Percentiles rank a stretch among this genome's conserved stretches.
These are phyloP conservation scores for Sphagnum contortum DNA, from an alignment of 225 moss, liverwort and hornwort genomes.

Conservation along the genomic window DNA sequence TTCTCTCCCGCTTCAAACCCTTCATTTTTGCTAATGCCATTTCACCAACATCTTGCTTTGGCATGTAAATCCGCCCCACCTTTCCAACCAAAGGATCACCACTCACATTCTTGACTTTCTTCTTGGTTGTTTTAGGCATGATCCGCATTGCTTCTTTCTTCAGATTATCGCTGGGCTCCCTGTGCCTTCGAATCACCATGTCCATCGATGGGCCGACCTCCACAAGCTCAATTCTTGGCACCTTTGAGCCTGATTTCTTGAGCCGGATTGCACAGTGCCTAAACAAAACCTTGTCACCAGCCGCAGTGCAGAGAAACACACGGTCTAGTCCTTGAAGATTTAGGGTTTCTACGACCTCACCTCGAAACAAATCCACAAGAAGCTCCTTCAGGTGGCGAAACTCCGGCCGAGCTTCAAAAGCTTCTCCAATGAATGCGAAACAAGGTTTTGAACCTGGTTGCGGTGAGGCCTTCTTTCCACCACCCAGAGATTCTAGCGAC, in stretches of 20 bases:
- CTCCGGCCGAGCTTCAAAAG: constrained; percentile 55
- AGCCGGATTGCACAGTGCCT: constrained; percentile 72
- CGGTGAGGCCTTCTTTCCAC: constrained; percentile 70
- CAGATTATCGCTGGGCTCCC: constrained; percentile 66
- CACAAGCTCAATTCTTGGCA: constrained; percentile 55
- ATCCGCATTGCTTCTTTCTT: constrained; percentile 62
- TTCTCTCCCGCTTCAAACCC: constrained; percentile 54
- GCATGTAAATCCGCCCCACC: constrained; percentile 90
- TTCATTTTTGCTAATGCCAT: constrained; percentile 64
- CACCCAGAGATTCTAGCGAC: constrained; percentile 67
- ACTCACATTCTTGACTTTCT: constrained; percentile 93
- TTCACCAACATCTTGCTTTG: constrained; percentile 72
- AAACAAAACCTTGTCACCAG: constrained; percentile 53
- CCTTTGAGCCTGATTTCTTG: constrained; percentile 48
- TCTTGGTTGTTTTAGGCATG: constrained; percentile 54
- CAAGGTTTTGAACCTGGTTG: constrained; percentile 90
- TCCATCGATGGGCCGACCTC: constrained; percentile 90
- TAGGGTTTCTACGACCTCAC: constrained; percentile 75
- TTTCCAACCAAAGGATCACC: constrained; percentile 77
- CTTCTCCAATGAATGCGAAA: constrained; percentile 79
- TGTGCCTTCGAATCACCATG: constrained; percentile 55
- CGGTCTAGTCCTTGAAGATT: constrained; percentile 75
- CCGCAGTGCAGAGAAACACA: constrained; percentile 63
- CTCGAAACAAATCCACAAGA: constrained; percentile 87
- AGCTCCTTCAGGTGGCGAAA: constrained; percentile 79